A percentile compares a stretch with the other conserved stretches of the same genome.
Evolutionary conservation across 2,329 filamentous ascomycete species (phyloP).

Genomic region (Talaromyces sp.): DNA sequence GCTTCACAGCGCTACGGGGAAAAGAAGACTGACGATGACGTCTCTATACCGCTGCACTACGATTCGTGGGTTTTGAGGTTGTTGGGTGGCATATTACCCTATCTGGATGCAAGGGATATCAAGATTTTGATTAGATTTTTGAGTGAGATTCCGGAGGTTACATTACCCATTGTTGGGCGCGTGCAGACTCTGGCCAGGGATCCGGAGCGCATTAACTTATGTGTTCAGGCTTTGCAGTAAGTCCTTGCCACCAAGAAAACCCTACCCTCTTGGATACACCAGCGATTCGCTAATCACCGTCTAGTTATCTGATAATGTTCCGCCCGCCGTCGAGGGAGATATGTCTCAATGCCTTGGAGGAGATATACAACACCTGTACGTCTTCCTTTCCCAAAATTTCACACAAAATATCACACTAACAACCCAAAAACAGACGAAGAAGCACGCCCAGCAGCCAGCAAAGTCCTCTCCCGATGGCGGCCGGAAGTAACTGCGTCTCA

Average conservation of each 20-base stretch:
- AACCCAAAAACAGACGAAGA: slow-evolving; percentile 38
- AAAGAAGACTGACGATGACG: slow-evolving; percentile 48
- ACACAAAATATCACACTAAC: neutral
- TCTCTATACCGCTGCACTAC: slow-evolving; percentile 58
- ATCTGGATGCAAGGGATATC: slow-evolving; percentile 78
- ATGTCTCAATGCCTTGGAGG: slow-evolving; percentile 56
- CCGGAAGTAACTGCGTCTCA: slow-evolving; percentile 41
- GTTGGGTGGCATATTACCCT: slow-evolving; percentile 85
- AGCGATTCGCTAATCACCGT: neutral
- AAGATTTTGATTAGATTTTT: slow-evolving; percentile 87
- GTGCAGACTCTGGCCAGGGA: slow-evolving; percentile 64
- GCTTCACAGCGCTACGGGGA: slow-evolving; percentile 34
- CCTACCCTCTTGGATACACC: neutral
- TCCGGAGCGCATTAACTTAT: slow-evolving; percentile 60
- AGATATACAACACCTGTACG: slow-evolving; percentile 56
- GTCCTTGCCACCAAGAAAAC: slow-evolving; percentile 21
- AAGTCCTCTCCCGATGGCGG: slow-evolving; percentile 55
- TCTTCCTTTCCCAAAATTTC: neutral
- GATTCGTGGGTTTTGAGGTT: slow-evolving; percentile 74
- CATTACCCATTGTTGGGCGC: slow-evolving; percentile 65
- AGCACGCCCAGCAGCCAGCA: slow-evolving; percentile 48
- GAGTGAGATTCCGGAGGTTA: slow-evolving; percentile 83
- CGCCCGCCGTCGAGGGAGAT: slow-evolving; percentile 58
- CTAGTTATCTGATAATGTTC: slow-evolving; percentile 55
- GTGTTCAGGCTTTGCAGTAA: slow-evolving; percentile 56